These are phyloP conservation scores for Penicillium pulvis DNA, from an alignment of 495 filamentous ascomycete species.

Conservation along the genomic window DNA sequence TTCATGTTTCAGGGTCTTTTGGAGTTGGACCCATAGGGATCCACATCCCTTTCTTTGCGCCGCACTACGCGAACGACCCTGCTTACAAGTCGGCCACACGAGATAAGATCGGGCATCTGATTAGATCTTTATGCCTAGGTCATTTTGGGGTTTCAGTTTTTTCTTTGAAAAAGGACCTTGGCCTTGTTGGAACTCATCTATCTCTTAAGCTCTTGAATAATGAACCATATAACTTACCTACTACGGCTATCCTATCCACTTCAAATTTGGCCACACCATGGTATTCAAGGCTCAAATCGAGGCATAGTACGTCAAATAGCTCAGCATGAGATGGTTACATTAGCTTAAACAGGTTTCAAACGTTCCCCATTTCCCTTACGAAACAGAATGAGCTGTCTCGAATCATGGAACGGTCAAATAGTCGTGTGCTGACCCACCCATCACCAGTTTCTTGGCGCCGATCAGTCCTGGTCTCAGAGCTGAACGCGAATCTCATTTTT, in stretches of 20 bases:
- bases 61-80: constrained; percentile 4
- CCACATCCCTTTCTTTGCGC: not conserved
- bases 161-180: too few species aligned
- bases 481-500: constrained; percentile 2
- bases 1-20: constrained; percentile 3
- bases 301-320: not conserved
- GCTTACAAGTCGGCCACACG: not conserved
- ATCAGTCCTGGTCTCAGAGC: constrained; percentile 6
- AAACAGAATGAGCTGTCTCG: not conserved
- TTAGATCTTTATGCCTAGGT: constrained; percentile 3
- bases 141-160: too few species aligned
- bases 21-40: not conserved
- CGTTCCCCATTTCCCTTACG: not conserved
- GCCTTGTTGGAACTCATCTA: too few species aligned
- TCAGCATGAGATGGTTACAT: not conserved
- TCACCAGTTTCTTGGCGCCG: constrained; percentile 3
- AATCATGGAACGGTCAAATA: not conserved
- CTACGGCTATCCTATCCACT: too few species aligned
- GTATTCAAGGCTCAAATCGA: not conserved
- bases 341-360: not conserved
- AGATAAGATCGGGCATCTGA: constrained; percentile 11
- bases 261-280: not conserved
- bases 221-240: too few species aligned
- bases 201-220: too few species aligned
- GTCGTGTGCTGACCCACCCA: constrained; percentile 3